Evolutionary conservation across 2,329 filamentous ascomycete genomes (phyloP).

Genomic region (Thermomyces lanuginosus): DNA sequence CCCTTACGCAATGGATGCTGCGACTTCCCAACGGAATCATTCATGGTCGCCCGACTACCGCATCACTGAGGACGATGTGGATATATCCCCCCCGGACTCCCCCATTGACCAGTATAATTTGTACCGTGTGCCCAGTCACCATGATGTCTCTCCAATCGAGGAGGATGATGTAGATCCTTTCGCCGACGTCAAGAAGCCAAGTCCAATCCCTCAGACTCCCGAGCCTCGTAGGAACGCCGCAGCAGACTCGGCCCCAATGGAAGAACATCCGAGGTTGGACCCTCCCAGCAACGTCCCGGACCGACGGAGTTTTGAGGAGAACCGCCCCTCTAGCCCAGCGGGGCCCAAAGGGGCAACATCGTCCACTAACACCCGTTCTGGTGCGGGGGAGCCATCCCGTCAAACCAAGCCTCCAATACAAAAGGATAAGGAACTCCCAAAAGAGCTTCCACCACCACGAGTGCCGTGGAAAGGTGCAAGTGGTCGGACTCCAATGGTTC

Average conservation of each 20-base stretch:
- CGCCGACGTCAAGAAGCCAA: slow-evolving; percentile 10
- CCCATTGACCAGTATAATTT: slow-evolving; percentile 14
- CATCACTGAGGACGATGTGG: slow-evolving; percentile 16
- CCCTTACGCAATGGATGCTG: too few species aligned
- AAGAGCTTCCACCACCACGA: slow-evolving; percentile 29
- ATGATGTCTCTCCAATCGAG: slow-evolving; percentile 29
- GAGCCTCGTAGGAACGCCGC: slow-evolving; percentile 4
- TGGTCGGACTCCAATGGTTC: slow-evolving; percentile 48
- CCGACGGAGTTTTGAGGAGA: slow-evolving; percentile 11
- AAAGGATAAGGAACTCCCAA: too few species aligned
- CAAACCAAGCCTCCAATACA: too few species aligned
- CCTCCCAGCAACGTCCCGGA: slow-evolving; percentile 27
- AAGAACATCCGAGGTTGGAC: too few species aligned
- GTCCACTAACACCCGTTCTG: too few species aligned
- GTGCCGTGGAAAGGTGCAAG: slow-evolving; percentile 56
- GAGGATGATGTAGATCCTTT: slow-evolving; percentile 9
- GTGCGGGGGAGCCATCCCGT: too few species aligned
- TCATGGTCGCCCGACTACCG: not conserved
- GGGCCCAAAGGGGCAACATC: too few species aligned
- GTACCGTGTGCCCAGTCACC: slow-evolving; percentile 11
- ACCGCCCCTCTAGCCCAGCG: too few species aligned
- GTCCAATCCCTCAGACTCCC: slow-evolving; percentile 2
- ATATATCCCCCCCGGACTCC: slow-evolving; percentile 32
- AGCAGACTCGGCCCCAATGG: not conserved
- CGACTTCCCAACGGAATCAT: too few species aligned